Base-by-base conservation (phyloP, 2,329 filamentous ascomycete species). In the Pezicula neosporulosa region DNA sequence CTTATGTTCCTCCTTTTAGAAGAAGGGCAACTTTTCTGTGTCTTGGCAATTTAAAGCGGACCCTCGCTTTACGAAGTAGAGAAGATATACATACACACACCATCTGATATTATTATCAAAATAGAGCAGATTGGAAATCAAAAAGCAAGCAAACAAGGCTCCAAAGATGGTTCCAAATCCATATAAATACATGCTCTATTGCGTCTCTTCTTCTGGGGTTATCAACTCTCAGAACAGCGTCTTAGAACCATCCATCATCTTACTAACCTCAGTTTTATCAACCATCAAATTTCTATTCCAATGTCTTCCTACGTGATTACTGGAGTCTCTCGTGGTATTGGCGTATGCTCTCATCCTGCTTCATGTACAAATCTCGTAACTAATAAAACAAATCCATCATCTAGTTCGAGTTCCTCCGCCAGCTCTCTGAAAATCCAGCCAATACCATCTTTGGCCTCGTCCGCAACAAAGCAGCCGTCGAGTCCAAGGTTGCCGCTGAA, bases 331-430 rank as follows among this genome's bases (percentile, higher is more conserved):
- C 54, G 55, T 15, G 61, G 63, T 38, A 24, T 65, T 44, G 61
- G 60, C n/a, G 63, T 63, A 60, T 19, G 51, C 33, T 53, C 44
- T 44, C 39, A 27, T 51, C 44, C 24, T 48, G 8, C 42, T 49
- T 44, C 46, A 58, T 58, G 33, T 10, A 45, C 39, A 56, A 50
- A 37, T 48, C 46, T 52, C 38, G 9, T 46, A 42, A 52, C 49
- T 51, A 48, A 56, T 51, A 54, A 3, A 39, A 5, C 6, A 9
- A 52, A 42, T 18, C 43, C 30, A 48, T 46, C 47, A 54, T 51
- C 28, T 51, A 80, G 77, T 78, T 70, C 47, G 77, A 72, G 52
- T 75, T 81, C 58, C 48, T 81, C 41, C 64, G 63, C 27, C 66
- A 76, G 35, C 54, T 78, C 10, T 77, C 78, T 0, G 58, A 61